Base-by-base conservation (phyloP, 2,329 filamentous ascomycete species). In the Aspergillus hortae region DNA sequence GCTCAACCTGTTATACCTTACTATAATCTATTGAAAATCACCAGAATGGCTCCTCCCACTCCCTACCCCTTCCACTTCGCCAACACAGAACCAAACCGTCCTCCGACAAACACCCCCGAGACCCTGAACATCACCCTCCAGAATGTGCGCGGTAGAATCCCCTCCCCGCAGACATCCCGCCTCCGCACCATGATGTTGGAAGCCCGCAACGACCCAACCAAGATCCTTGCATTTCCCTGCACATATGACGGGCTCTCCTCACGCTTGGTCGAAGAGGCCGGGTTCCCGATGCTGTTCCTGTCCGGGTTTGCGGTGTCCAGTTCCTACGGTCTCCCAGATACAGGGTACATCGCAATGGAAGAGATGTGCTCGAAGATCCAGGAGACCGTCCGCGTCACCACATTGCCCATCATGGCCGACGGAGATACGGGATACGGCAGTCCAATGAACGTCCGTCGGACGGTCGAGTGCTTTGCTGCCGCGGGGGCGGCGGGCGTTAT, bases 341-440 rank as follows among this genome's bases (percentile, higher is more conserved):
- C 77, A 1, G 76, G 77, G 1, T 79, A 79, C 46, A 78, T 79
- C 48, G 75, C 76, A 2, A 72, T 78, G 56, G 64, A 68, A 7
- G 77, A 79, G 53, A 71, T 78, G 63, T 74, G 69, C 43, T 65
- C 68, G 12, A 76, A 76, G 57, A 73, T 79, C 43, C 72, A 77
- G 48, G 75, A 79, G 52, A 65, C 65, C 0, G 62, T 65, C 1
- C 65, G 74, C 1, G 68, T 69, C 36, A 68, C 70, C 0, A 68
- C 46, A 1, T 51, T 78, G 0, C 77, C 76, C 0, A 59, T 79
- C 19, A 65, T 79, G 56, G 75, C 68, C 0, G 76, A 79, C 56
- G 76, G 74, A 0, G 75, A 79, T 53, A 78, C 76, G 0, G 76
- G 76, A 2, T 78, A 78, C 48, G 76, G 76, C 4, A 70, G 73